Percentiles rank a stretch among this genome's conserved stretches.
These are phyloP conservation scores for Nicotiana tabacum DNA, from an alignment of 257 asterid species.

Conservation along the genomic window DNA sequence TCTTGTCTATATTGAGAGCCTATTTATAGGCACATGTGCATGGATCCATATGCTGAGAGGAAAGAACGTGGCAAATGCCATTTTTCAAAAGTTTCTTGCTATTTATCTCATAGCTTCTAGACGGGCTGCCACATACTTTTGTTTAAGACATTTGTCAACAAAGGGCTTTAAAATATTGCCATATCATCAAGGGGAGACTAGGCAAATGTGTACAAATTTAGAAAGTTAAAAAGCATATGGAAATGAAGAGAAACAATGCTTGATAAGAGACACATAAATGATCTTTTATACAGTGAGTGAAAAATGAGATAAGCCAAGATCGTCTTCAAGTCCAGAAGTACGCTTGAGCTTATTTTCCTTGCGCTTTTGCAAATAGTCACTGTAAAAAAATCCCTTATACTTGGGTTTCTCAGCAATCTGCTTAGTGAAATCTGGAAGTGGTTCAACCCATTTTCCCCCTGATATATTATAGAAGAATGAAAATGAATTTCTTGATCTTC, in stretches of 20 bases:
- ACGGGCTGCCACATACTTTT: too few relatives aligned
- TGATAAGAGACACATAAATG: not conserved
- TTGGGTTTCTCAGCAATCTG: slow-evolving; percentile 34
- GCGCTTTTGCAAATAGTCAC: slow-evolving; percentile 36
- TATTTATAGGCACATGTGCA: too few relatives aligned
- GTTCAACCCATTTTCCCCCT: slow-evolving; percentile 51
- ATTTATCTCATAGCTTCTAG: too few relatives aligned
- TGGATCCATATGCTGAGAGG: too few relatives aligned
- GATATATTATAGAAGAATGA: slow-evolving; percentile 42
- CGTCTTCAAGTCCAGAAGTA: slow-evolving; percentile 35
- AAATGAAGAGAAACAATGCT: not conserved
- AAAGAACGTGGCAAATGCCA: too few relatives aligned
- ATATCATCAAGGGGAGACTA: not conserved
- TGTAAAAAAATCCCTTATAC: slow-evolving; percentile 39
- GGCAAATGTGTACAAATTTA: not conserved
- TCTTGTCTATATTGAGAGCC: too few relatives aligned
- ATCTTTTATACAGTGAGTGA: not conserved
- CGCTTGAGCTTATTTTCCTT: slow-evolving; percentile 46
- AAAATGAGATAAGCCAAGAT: slow-evolving; percentile 6
- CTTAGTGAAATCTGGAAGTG: slow-evolving; percentile 35
- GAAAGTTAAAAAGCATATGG: not conserved
- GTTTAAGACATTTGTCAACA: too few relatives aligned
- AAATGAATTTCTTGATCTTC: slow-evolving; percentile 35
- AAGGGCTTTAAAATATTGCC: too few relatives aligned
- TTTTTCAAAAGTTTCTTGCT: too few relatives aligned